These are phyloP conservation scores for Fonsecaea nubica DNA, from an alignment of 2,329 filamentous ascomycete species.

Conservation along the genomic window DNA sequence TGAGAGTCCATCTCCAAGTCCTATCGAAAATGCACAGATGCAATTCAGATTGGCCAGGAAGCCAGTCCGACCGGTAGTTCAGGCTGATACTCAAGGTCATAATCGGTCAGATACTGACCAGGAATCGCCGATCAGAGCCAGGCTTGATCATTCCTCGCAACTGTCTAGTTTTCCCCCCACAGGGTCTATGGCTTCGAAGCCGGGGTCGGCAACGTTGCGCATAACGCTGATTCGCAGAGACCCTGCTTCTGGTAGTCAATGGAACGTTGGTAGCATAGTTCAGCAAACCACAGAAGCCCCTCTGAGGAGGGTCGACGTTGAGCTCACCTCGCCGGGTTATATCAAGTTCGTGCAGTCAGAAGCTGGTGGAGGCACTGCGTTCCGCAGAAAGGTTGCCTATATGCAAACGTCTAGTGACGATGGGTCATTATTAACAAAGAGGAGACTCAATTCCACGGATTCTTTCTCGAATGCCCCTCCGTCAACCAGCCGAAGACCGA, in stretches of 20 bases:
- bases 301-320: conserved; percentile 53
- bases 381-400: conserved; percentile 28
- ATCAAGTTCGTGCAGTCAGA: conserved; percentile 57
- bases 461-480: conserved; percentile 11
- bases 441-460: conserved; percentile 30
- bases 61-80: conserved; percentile 21
- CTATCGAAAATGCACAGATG: conserved; percentile 13
- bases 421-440: conserved; percentile 4
- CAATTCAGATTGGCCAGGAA: conserved; percentile 28
- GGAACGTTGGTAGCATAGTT: conserved; percentile 74
- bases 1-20: conserved; percentile 3
- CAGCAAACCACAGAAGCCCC: conserved; percentile 40
- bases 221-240: conserved; percentile 75
- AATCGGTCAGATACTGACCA: not conserved
- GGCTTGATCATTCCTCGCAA: not conserved
- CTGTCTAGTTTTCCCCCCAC: not conserved
- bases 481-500: conserved; percentile 23
- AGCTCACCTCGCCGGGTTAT: conserved; percentile 67
- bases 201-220: conserved; percentile 22
- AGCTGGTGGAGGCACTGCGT: conserved; percentile 30
- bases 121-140: not conserved
- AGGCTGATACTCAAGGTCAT: not conserved
- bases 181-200: not conserved
- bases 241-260: conserved; percentile 71
- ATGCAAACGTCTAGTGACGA: conserved; percentile 24